Evolutionary conservation across 805 yeast genomes (phyloP), one percentile per base, ranked within the genome.

Genomic region (Wickerhamiella sorbophila): DNA sequence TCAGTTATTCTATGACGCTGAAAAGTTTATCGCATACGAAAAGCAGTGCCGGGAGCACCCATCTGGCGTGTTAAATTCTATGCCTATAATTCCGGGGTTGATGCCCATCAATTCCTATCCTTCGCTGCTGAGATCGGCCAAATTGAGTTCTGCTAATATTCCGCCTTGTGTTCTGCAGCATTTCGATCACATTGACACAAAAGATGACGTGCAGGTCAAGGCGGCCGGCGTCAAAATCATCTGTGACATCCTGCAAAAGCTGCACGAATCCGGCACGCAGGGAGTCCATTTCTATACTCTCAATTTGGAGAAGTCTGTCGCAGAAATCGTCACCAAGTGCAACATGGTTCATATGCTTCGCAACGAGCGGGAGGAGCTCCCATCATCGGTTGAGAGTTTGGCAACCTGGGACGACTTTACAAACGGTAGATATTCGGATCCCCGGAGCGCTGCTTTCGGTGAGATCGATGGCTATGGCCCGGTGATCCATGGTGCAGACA

Each of bases 401-500:
- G 94, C 94, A 3, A 82, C 87, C 1, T 87, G 97, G 97, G 97
- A 87, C 65, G 97, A 87, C 55, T 87, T 84, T 61, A 91, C 95
- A 21, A 85, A 87, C 61, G 95, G 96, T 57, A 72, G 97, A 64
- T 85, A 84, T 60, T 94, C 96, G 64, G 94, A 86, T 62, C 82
- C 95, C 0, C 70, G 91, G 53, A 84, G 95, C 27, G 95, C 96
- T 16, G 97, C 97, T 1, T 88, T 82, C 61, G 98, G 97, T 66
- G 96, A 88, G 63, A 84, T 88, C 52, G 96, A 87, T 59, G 97
- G 97, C 24, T 91, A 88, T 59, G 97, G 97, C 2, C 95, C 96
- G 0, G 74, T 81, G 2, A 71, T 91, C 53, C 87, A 87, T 55
- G 57, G 57, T 26, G 77, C 84, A 4, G 71, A 79, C 5, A 70